Base-by-base conservation (phyloP, 1,284 basidiomycete genomes). In the Ganoderma lucidum region DNA sequence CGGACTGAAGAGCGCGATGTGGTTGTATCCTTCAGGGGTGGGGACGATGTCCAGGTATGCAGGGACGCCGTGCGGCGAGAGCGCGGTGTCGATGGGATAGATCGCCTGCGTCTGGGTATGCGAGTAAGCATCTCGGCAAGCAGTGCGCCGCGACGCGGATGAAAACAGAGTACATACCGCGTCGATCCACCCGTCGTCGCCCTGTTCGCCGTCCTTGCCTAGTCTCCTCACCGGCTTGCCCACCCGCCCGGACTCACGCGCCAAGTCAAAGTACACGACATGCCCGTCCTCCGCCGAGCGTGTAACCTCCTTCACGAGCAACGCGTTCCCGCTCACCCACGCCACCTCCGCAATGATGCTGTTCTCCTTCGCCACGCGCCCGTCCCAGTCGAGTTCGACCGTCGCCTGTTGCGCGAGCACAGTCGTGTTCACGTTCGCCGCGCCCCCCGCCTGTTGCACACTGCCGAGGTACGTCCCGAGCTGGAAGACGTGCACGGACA, bases 111-210 rank as follows among this genome's bases (percentile, higher is more conserved):
- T 82, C 90, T 92, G 73, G 28, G 19, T 6, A 56, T 12, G 23
- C 4, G 12, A 30, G 23, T 53, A 12, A 53, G 48, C 23, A 28
- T 30, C 23, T 30, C 23, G 10, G 23, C 59, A 37, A 6, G 41
- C 30, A 6, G 56, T 23, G 59, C n/a, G 37, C 62, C 61, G 58
- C 12, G 30, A 44, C 42, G 51, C 15, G 41, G 19, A 19, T 0
- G 35, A 30, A 10, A 14, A 3, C 30, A 51, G 61, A 55, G 61
- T 28, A 82, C 89, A 70, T 72, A 91, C 91, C 68, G 84, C 80
- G 59, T 98, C 94, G 74, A 98, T 96, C 97, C 97, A 99, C 0
- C 97, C 97, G 55, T 91, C 89, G 76, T 97, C 96, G 0, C 91
- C 92, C 77, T 96, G 87, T 77, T 96, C 95, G 5, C 95, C 95